Evolutionary conservation across 2,329 filamentous ascomycete species (phyloP).

Genomic region (Cordyceps cateniannulata): DNA sequence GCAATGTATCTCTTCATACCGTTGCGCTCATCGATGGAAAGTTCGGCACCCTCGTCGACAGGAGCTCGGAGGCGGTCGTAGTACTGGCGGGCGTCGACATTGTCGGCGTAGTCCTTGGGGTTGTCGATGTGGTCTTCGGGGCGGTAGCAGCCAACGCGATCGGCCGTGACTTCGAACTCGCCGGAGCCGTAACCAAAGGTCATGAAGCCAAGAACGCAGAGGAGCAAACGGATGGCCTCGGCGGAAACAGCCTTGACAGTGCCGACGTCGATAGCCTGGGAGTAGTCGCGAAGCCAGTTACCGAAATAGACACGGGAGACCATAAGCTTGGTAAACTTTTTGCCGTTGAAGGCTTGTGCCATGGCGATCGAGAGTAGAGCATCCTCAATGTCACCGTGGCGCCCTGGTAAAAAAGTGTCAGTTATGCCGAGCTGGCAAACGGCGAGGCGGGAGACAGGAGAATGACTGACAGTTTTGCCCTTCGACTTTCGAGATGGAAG

Average conservation of each 20-base stretch:
- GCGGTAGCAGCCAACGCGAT: constrained; percentile 69
- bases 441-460: neutral
- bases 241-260: constrained; percentile 86
- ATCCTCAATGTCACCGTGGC: constrained; percentile 91
- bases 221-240: constrained; percentile 81
- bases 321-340: constrained; percentile 83
- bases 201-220: constrained; percentile 86
- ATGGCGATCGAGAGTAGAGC: constrained; percentile 67
- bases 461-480: constrained; percentile 66
- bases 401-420: constrained; percentile 43
- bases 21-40: constrained; percentile 67
- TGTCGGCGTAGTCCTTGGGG: constrained; percentile 83
- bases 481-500: constrained; percentile 70
- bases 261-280: constrained; percentile 87
- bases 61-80: constrained; percentile 75
- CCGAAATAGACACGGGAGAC: constrained; percentile 92
- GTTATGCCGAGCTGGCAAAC: neutral
- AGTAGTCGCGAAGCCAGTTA: constrained; percentile 92
- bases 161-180: constrained; percentile 73
- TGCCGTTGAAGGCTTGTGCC: constrained; percentile 47
- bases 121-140: constrained; percentile 68
- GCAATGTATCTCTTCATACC: constrained; percentile 95
- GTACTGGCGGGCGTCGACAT: constrained; percentile 76
- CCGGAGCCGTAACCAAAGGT: constrained; percentile 65
- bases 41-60: constrained; percentile 70